A percentile compares a stretch with the other conserved stretches of the same genome.
Conservation (phyloP, 805 yeast species). For the Limtongia smithiae region DNA sequence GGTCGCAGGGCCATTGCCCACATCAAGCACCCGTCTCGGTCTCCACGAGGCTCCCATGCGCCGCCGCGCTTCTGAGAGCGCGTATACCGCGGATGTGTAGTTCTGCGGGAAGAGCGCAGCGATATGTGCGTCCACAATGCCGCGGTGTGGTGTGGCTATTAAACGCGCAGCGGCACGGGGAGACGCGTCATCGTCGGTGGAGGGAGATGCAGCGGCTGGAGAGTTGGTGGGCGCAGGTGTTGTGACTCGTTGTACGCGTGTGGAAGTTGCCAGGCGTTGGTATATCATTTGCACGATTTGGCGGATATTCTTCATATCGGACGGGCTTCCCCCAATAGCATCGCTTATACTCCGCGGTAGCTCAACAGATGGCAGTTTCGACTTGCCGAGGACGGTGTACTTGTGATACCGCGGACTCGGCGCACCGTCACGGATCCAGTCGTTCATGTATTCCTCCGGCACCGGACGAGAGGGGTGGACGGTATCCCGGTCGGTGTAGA, state of each 20-base stretch:
- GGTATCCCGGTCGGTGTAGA: neutral
- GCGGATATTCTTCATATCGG: conserved; percentile 15
- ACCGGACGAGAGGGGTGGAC: conserved; percentile 5
- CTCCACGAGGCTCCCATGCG: conserved; percentile 52
- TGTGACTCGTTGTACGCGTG: neutral
- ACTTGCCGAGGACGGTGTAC: conserved; percentile 15
- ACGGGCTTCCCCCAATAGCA: conserved; percentile 19
- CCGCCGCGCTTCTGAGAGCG: conserved; percentile 59
- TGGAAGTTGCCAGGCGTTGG: conserved; percentile 1
- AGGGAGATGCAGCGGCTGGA: neutral
- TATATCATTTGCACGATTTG: conserved; percentile 11
- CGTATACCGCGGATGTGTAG: conserved; percentile 66
- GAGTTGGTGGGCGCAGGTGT: neutral
- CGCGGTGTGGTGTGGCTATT: conserved; percentile 10
- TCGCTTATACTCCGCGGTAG: conserved; percentile 7
- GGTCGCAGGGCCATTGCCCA: conserved; percentile 88
- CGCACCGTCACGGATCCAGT: conserved; percentile 5
- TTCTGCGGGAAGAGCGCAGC: conserved; percentile 78
- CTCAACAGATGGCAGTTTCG: conserved; percentile 11
- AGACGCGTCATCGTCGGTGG: no score
- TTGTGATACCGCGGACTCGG: conserved; percentile 15
- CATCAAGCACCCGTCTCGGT: conserved; percentile 68
- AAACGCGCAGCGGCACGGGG: no score
- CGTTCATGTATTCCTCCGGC: conserved; percentile 11
- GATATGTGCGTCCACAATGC: conserved; percentile 68